Evolutionary conservation across 345 rosid genomes (phyloP), one percentile per base, ranked within the genome.

Genomic region (Brassica napus): DNA sequence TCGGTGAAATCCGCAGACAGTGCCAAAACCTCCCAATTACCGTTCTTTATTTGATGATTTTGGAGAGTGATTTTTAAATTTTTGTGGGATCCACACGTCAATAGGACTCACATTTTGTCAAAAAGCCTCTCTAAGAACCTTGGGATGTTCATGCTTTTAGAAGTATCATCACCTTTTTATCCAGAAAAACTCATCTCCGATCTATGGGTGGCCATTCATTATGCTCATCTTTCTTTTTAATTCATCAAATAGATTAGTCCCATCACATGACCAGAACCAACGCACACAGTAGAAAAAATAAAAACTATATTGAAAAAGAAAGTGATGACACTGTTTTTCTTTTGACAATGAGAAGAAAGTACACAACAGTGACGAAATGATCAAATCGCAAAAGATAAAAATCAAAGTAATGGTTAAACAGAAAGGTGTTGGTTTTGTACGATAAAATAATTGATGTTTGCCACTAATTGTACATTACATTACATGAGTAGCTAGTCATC

Each of bases 401-500:
- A 30, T 57, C 16, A 39, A 49, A 26, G 42, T 66, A 65, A 65
- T 72, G 77, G 77, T 72, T 57, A 65, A 26, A 54, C 65, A 14
- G 18, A 72, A 57, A 78, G 30, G n/a, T 4, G 54, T 78, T 72
- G 77, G 77, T 66, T 57, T 71, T 34, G 77, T 78, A 78, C 62
- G 65, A 72, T 72, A 55, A 78, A 71, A 71, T 71, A 65, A 59
- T 65, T 72, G 61, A 78, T 78, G 77, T 78, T 78, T 2, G 49
- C 82, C 73, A 78, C 77, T 66, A 18, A 10, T 10, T 42, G 49
- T 42, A 42, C 49, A 42, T 42, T 42, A 42, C 49, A 42, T 42
- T 42, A 42, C 4, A 42, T 42, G 49, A 42, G 49, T 11, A 42
- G 71, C 24, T 66, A 28, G 30, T 65, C 21, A 72, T 55, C 66